A percentile compares a stretch with the other conserved stretches of the same genome.
phyloP scores from a whole-genome alignment of 2,329 filamentous ascomycete species.

The Beauveria scarabaeidicola region DNA sequence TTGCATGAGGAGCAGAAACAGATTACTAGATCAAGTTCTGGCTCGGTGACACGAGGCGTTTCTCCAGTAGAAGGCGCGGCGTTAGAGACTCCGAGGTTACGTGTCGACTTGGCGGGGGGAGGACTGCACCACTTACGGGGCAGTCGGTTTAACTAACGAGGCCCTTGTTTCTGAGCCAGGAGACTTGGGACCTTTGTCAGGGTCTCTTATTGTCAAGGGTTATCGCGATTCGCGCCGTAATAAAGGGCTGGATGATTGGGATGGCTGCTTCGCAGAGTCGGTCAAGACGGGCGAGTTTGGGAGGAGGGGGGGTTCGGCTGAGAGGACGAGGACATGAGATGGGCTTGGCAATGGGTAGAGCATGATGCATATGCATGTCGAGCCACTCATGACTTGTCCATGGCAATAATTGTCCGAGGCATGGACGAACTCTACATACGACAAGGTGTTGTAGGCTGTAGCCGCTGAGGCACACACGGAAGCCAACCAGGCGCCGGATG shows the following conservation, averaged over 20 bases:
- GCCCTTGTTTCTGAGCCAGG: no score
- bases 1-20: background rate
- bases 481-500: background rate
- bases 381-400: background rate
- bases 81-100: background rate
- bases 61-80: background rate
- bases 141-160: no score
- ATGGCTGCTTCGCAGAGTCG: background rate
- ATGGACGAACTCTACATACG: background rate
- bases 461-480: background rate
- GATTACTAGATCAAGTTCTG: background rate
- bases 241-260: background rate
- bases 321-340: background rate
- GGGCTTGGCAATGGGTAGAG: background rate
- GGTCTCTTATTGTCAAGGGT: no score
- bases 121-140: no score
- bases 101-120: background rate
- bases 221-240: background rate
- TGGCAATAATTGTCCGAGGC: background rate
- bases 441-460: background rate
- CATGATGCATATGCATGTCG: background rate
- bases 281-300: background rate
- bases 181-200: no score
- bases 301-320: background rate
- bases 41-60: conserved; percentile 2